Base-by-base conservation (phyloP, 208 protist species). In the Leishmania tropica region DNA sequence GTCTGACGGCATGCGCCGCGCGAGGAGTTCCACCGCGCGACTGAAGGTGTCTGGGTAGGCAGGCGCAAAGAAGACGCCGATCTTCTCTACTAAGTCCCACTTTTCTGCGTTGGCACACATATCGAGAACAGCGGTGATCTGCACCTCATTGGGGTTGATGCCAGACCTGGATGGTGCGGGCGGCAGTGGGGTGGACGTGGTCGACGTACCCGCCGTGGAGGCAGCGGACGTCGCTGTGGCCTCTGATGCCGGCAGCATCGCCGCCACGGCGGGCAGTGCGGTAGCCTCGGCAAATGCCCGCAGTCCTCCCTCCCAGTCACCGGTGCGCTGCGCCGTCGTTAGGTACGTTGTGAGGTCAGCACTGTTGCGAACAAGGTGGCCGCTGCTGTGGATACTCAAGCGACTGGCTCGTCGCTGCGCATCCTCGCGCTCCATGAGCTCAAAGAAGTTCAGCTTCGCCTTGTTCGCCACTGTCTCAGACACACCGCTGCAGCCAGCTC, bases 241-340 rank as follows among this genome's bases (percentile, higher is more conserved):
- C 3, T 76, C 48, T 37, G 35, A n/a, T 24, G 70, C 53, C 21
- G 68, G 11, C 42, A 81, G 47, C 42, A 77, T 71, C 48, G 47
- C 19, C 62, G 8, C 47, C 42, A 80, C 48, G 24, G 54, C 56
- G 31, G 74, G 76, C 64, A 89, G 40, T 24, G 80, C 83, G 8
- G 83, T 96, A 4, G 85, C 79, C 42, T 87, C 75, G 28, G 81
- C 68, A 84, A 97, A 97, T 31, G 81, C 86, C 28, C 37, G 54
- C 56, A 96, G 76, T n/a, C 87, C 93, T 40, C 94, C 93, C 78
- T 95, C 88, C 93, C 93, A 97, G 37, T 87, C 87, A 21, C 83
- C 83, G 78, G 93, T 95, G 10, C 86, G 87, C 74, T 81, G 81
- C 2, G 92, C 88, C 11, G 86, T 81, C 0, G 85, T 78, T 31